Base-by-base conservation (phyloP, 352 stramenopile genomes). In the Globisporangium takayamanum region DNA sequence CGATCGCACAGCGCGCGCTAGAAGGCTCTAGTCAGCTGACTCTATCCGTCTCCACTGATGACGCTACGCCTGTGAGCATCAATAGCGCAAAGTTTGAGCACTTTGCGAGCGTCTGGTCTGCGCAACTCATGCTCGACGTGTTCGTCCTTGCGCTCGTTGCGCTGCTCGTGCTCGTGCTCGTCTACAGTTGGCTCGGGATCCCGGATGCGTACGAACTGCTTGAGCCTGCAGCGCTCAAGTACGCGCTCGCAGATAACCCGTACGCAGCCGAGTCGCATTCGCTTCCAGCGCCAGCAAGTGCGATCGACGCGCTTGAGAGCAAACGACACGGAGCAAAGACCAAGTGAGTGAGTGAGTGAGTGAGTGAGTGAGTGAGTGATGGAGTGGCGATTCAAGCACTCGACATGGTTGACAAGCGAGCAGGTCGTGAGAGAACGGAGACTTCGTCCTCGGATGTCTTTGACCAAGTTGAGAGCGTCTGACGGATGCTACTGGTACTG, bases 21-120 rank as follows among this genome's bases (percentile, higher is more conserved):
- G 12, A 46, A 14, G n/a, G 28, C 49, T 1, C 12, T 2, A 26
- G 14, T 11, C 22, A 41, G 12, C 15, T 26, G 20, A 25, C 8
- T 2, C 28, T 25, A 28, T 37, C 14, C 14, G 22, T 33, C 11
- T 14, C 4, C 20, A 22, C 5, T 22, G 44, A 37, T 8, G n/a
- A 45, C 14, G 20, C 55, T 30, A 15, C 45, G 11, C 46, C 55
- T 22, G 20, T 16, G 36, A 54, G 16, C 12, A 41, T 61, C 22
- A 54, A 55, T 18, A 14, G 7, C 22, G 55, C 36, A 18, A 61
- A 55, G 36, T 50, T 55, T 14, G 47, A 39, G 22, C 36, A 50
- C 11, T 61, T 55, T 25, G 55, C 47, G 16, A 20, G 1, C 12
- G 55, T 26, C 22, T 60, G 55, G 55, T 16, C 2, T n/a, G 36